Evolutionary conservation across 495 filamentous ascomycete genomes (phyloP).

Genomic region (Jackrogersella minutella): DNA sequence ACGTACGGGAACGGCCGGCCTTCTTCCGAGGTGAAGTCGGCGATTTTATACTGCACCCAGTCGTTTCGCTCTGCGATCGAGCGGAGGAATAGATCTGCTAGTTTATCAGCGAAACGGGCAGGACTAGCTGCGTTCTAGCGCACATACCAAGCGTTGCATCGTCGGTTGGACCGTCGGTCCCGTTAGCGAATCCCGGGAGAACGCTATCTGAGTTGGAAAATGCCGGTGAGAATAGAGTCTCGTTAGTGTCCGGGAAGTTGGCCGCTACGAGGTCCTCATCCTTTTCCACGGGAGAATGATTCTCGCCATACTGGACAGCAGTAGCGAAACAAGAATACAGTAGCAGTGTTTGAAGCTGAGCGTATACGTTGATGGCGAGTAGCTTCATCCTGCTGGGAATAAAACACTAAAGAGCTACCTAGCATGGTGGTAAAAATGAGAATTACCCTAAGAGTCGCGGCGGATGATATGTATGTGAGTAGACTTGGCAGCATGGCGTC

Average conservation of each 20-base stretch:
- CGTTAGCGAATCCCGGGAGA: constrained; percentile 35
- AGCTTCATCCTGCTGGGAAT: neutral
- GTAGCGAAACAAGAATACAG: constrained; percentile 2
- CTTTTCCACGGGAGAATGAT: constrained; percentile 32
- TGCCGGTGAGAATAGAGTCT: constrained; percentile 40
- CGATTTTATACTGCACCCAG: constrained; percentile 35
- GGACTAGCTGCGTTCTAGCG: neutral
- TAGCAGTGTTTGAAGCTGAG: constrained; percentile 1
- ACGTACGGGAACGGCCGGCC: constrained; percentile 42
- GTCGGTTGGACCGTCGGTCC: constrained; percentile 40
- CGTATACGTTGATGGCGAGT: neutral
- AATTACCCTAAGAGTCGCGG: too few species aligned
- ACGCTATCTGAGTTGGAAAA: constrained; percentile 25
- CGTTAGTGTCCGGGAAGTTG: constrained; percentile 40
- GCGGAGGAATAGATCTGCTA: constrained; percentile 31
- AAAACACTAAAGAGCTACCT: too few species aligned
- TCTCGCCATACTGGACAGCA: constrained; percentile 41
- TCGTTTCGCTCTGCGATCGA: constrained; percentile 33
- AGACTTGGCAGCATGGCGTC: too few species aligned
- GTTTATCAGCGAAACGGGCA: neutral
- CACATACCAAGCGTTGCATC: constrained; percentile 37
- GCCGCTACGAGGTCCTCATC: constrained; percentile 41
- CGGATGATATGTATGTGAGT: too few species aligned
- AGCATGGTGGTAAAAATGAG: too few species aligned
- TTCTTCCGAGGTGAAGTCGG: constrained; percentile 43